Percentiles rank a stretch among this genome's conserved stretches.
Conservation (phyloP, 2,329 filamentous ascomycete genomes). For the Bimuria novae-zelandiae region DNA sequence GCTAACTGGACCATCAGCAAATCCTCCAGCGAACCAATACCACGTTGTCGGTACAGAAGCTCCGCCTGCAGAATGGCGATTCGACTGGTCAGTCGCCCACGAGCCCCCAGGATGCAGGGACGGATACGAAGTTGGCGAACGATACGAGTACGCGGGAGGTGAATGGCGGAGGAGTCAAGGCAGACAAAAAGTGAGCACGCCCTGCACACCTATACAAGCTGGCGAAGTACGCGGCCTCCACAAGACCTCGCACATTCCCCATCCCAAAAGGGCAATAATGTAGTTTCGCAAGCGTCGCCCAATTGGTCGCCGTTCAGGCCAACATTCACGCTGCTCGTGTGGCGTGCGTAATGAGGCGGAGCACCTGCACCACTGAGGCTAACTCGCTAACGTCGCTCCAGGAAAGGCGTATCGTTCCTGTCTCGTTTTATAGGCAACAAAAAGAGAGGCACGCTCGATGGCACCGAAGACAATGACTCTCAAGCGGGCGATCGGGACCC, state of each 20-base stretch:
- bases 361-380: conserved; percentile 14
- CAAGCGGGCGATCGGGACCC: conserved; percentile 64
- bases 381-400: conserved; percentile 46
- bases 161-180: conserved; percentile 22
- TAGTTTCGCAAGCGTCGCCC: background rate
- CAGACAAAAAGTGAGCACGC: conserved; percentile 45
- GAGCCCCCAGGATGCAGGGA: conserved; percentile 56
- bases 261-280: background rate
- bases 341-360: conserved; percentile 41
- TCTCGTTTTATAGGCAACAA: conserved; percentile 81
- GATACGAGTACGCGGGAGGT: conserved; percentile 30
- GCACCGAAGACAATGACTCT: conserved; percentile 66
- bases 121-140: conserved; percentile 37
- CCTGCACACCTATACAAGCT: conserved; percentile 1
- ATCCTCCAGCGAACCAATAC: conserved; percentile 70
- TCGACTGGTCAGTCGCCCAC: conserved; percentile 34
- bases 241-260: background rate
- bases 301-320: background rate
- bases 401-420: conserved; percentile 88
- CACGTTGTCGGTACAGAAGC: conserved; percentile 60
- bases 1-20: conserved; percentile 46
- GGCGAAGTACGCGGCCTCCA: background rate
- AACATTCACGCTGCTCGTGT: conserved; percentile 6
- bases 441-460: conserved; percentile 65
- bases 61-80: conserved; percentile 55